Evolutionary conservation across 495 filamentous ascomycete species (phyloP), one percentile per base, ranked within the genome.

Genomic region (Talaromyces liani): DNA sequence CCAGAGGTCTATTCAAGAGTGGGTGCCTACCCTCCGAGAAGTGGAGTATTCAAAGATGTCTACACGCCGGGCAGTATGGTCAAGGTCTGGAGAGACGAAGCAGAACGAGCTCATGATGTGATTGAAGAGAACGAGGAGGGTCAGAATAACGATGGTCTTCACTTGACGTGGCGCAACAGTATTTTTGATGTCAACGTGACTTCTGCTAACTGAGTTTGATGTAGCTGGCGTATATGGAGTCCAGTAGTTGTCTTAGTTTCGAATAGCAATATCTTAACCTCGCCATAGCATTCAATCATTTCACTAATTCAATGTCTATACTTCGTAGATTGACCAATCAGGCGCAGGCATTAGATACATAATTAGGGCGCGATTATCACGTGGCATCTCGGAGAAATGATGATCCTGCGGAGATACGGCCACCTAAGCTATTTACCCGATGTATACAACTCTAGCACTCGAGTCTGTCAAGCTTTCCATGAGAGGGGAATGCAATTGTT

Each of bases 41-140:
- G 72, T 27, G 90, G 89, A 10, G 80, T 93, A 6, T 98, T 97
- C 74, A 84, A 86, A 67, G 91, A 88, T 2, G 79, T 91, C 4
- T 96, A 96, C 78, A 86, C 93, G 6, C 93, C 93, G 0, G 92
- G 91, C 0, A 95, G 91, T 72, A 73, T 97, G 9, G 88, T 93
- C 36, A 91, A 91, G 77, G 70, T 93, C 24, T 97, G 91, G 91
- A 82, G 92, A 63, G 90, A 92, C 47, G 88, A 95, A 71, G 91
- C 86, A 0, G 74, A 74, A 33, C 76, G 80, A 64, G 92, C 91
- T 3, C 83, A 87, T 29, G 87, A 86, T 58, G 81, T 81, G 20
- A 77, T 80, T 63, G 80, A 80, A 25, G 81, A 84, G 27, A 74
- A 65, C 10, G 80, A 80, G 27, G 81, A 84, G 27, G 75, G 66